Evolutionary conservation across 306 rosid genomes (phyloP).

Genomic region (Quercus berberidifolia): DNA sequence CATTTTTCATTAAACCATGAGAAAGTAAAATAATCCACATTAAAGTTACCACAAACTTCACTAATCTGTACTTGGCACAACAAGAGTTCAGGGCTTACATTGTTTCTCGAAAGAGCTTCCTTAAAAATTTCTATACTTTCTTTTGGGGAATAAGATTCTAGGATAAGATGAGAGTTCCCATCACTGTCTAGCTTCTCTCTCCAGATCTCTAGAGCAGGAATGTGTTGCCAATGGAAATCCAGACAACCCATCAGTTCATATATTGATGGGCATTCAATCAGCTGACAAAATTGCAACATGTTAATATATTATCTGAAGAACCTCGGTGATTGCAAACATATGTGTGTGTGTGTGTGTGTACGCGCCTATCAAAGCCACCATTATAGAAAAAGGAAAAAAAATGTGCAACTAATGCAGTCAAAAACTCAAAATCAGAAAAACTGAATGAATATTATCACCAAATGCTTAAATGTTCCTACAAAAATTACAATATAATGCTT

Average conservation of each 20-base stretch:
- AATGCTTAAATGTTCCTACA: neutral
- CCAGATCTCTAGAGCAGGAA: slow-evolving; percentile 78
- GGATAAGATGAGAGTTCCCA: slow-evolving; percentile 49
- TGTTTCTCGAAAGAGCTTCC: slow-evolving; percentile 71
- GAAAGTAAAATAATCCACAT: neutral
- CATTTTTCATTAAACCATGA: neutral
- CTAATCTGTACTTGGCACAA: slow-evolving; percentile 3
- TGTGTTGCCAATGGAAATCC: slow-evolving; percentile 63
- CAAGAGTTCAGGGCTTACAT: slow-evolving; percentile 43
- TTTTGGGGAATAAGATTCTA: slow-evolving; percentile 72
- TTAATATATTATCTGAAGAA: slow-evolving; percentile 15
- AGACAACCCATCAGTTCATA: slow-evolving; percentile 77
- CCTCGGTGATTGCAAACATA: too few relatives aligned
- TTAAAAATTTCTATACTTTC: slow-evolving; percentile 54
- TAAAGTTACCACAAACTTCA: neutral
- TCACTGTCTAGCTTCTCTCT: slow-evolving; percentile 51
- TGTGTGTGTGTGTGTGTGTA: too few relatives aligned
- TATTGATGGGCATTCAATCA: slow-evolving; percentile 89
- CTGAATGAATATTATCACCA: neutral
- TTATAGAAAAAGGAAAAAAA: neutral
- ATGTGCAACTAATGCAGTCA: neutral
- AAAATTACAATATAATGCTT: neutral
- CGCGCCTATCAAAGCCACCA: too few relatives aligned
- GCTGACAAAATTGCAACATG: slow-evolving; percentile 50
- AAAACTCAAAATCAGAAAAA: neutral